phyloP scores from a whole-genome alignment of 495 filamentous ascomycete genomes.

The Xylaria acuta region DNA sequence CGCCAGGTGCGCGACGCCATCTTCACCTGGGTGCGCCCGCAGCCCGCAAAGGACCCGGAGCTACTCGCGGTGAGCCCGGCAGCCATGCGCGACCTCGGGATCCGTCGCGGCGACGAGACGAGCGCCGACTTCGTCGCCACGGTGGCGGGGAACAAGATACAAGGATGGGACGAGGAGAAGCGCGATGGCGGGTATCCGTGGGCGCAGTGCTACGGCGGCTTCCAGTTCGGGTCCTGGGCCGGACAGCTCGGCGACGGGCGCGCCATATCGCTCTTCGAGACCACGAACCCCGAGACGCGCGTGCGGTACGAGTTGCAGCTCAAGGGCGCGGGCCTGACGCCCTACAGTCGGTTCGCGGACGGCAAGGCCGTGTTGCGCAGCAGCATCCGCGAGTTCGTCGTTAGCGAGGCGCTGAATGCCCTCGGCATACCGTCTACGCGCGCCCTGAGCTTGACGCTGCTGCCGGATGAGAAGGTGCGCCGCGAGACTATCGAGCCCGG shows the following conservation, averaged over 20 bases:
- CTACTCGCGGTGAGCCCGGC: slow-evolving; percentile 77
- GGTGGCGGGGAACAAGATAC: slow-evolving; percentile 80
- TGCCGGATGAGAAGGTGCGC: slow-evolving; percentile 72
- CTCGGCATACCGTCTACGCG: slow-evolving; percentile 85
- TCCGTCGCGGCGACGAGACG: slow-evolving; percentile 68
- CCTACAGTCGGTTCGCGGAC: slow-evolving; percentile 97
- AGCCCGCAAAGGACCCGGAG: slow-evolving; percentile 70
- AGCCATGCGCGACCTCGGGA: slow-evolving; percentile 79
- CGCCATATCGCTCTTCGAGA: slow-evolving; percentile 92
- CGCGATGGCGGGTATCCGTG: slow-evolving; percentile 82
- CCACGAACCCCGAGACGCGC: slow-evolving; percentile 75
- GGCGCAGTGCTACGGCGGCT: slow-evolving; percentile 97
- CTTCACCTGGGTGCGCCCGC: slow-evolving; percentile 90
- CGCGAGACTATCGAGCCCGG: slow-evolving; percentile 91
- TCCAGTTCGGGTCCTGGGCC: slow-evolving; percentile 88
- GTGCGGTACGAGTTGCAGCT: slow-evolving; percentile 87
- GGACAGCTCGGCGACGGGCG: slow-evolving; percentile 95
- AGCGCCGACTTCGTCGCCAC: slow-evolving; percentile 77
- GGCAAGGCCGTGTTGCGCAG: slow-evolving; percentile 91
- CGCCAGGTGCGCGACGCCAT: slow-evolving; percentile 84
- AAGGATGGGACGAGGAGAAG: slow-evolving; percentile 64
- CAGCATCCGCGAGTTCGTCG: slow-evolving; percentile 91
- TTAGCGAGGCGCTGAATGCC: slow-evolving; percentile 84
- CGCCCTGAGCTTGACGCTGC: slow-evolving; percentile 79
- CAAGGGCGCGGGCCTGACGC: slow-evolving; percentile 91